Evolutionary conservation across 768 basidiomycete species (phyloP), one percentile per base, ranked within the genome.

Genomic region (Pulveroboletus frians): DNA sequence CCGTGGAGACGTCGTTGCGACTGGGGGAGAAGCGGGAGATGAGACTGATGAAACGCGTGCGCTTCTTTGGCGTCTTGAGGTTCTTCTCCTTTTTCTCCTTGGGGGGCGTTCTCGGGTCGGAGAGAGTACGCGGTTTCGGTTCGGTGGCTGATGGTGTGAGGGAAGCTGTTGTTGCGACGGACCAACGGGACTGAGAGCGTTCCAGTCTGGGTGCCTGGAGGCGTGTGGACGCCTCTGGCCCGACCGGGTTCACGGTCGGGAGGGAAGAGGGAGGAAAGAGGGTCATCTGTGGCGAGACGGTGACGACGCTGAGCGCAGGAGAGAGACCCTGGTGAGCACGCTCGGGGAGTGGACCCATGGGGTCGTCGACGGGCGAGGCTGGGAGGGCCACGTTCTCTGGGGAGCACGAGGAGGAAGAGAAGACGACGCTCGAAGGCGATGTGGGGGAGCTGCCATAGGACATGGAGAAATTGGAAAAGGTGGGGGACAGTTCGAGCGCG

Each of bases 121-220:
- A 18, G 8, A 43, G 43, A 0, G 47, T 32, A 7, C 36, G 39
- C 0, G 47, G 31, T 29, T 46, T 66, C 0, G 52, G 43, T 17
- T 60, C 57, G 4, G 49, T 17, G 6, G 43, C 43, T 3, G 60
- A 64, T 0, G 54, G 57, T 0, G 64, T 30, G 0, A 68, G 10
- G 14, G 67, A 67, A 1, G 65, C 67, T 0, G 66, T 69, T 0
- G 67, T 67, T 4, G 66, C 65, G 20, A 69, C 49, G 13, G 66
- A 67, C 65, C 65, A 67, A 13, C 43, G 58, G 0, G 61, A 62
- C 43, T 62, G 62, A 10, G 56, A 50, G 7, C 41, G 34, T n/a
- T 51, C 20, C 5, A 11, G 9, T 9, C 48, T 48, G 4, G 46
- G 41, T 5, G 59, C 11, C 2, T 39, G 40, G 8, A 61, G 58